Base-by-base conservation (phyloP, 192 early-diverging fungal genomes). In the Jimgerdemannia lactiflua region DNA sequence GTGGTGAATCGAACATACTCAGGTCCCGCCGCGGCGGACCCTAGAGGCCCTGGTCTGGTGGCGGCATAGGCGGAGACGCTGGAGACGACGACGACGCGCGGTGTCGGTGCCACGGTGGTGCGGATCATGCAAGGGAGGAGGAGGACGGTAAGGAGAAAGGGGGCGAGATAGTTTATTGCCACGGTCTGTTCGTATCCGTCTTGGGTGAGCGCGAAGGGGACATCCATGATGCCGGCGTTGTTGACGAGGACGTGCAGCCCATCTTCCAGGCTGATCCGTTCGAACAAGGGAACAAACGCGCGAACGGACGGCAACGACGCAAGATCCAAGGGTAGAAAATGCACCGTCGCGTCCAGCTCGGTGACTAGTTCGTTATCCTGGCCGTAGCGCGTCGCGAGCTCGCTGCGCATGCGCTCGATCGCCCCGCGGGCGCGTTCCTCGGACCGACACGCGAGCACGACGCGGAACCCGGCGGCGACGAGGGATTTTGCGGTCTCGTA, bases 141-240 rank as follows among this genome's bases (percentile, higher is more conserved):
- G 10, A 77, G 65, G 40, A 72, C 64, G 29, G 76, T 77, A 3
- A 77, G 59, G 19, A 77, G 66, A 42, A 69, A 77, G 43, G 64
- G 76, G 4, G 42, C 71, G 19, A 77, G 39, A 72, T 77, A 67
- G 67, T 77, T 77, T 39, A 39, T 14, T 4, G 11, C 63, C 43
- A n/a, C 20, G 11, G 40, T 41, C 17, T 49, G 43, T 43, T 59
- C 70, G 29, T 59, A 29, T 11, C 44, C 44, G 41, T 71, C 39
- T 39, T 43, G 3, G 4, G 65, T 40, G 3, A 6, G 67, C 6
- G 6, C 29, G 18, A 68, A 68, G 19, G 67, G 40, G 67, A 68
- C 8, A 2, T 14, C 6, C 8, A 59, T 10, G 49, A 59, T 14
- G 49, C 49, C 49, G 49, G 49, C 49, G 49, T 59, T 59, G 49